phyloP scores from a whole-genome alignment of 768 basidiomycete genomes.

The Fistulinella prunicolor region DNA sequence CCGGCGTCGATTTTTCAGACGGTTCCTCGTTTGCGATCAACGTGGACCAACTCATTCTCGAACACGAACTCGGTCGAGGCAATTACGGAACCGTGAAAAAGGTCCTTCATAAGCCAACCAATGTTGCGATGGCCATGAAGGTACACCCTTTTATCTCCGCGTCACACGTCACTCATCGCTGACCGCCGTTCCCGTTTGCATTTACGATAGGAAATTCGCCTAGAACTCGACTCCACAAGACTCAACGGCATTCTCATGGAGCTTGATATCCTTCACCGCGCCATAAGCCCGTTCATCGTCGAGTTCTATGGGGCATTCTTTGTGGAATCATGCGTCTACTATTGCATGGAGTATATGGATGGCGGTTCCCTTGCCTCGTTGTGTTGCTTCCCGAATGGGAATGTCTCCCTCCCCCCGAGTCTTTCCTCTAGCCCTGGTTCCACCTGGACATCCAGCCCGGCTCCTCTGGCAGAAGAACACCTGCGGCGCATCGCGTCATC shows the following conservation, averaged over 20 bases:
- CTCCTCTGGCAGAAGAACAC: slow-evolving; percentile 66
- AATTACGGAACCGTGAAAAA: slow-evolving; percentile 98
- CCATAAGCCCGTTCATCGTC: slow-evolving; percentile 86
- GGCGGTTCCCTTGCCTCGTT: slow-evolving; percentile 89
- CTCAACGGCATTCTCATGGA: slow-evolving; percentile 98
- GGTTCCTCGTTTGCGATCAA: slow-evolving; percentile 92
- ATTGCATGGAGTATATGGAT: slow-evolving; percentile 99
- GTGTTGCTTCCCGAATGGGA: slow-evolving; percentile 47
- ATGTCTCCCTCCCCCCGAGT: slow-evolving; percentile 34
- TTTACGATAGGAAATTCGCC: slow-evolving; percentile 81
- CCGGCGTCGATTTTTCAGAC: slow-evolving; percentile 86
- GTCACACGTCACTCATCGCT: slow-evolving; percentile 11
- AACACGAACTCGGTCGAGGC: slow-evolving; percentile 93
- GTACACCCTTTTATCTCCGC: slow-evolving; percentile 39
- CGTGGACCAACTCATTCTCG: slow-evolving; percentile 87
- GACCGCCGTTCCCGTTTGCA: too few species aligned
- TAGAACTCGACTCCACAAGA: slow-evolving; percentile 91
- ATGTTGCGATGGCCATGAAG: slow-evolving; percentile 99
- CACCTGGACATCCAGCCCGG: slow-evolving; percentile 34
- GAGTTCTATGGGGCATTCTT: slow-evolving; percentile 99
- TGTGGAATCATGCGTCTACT: slow-evolving; percentile 99
- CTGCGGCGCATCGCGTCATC: slow-evolving; percentile 75
- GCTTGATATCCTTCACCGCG: slow-evolving; percentile 95
- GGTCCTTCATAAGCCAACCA: slow-evolving; percentile 90
- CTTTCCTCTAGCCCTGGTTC: slow-evolving; percentile 32